A percentile compares a stretch with the other conserved stretches of the same genome.
These are phyloP conservation scores for Diaporthe sp. DNA, from an alignment of 2,329 filamentous ascomycete species.

Conservation along the genomic window DNA sequence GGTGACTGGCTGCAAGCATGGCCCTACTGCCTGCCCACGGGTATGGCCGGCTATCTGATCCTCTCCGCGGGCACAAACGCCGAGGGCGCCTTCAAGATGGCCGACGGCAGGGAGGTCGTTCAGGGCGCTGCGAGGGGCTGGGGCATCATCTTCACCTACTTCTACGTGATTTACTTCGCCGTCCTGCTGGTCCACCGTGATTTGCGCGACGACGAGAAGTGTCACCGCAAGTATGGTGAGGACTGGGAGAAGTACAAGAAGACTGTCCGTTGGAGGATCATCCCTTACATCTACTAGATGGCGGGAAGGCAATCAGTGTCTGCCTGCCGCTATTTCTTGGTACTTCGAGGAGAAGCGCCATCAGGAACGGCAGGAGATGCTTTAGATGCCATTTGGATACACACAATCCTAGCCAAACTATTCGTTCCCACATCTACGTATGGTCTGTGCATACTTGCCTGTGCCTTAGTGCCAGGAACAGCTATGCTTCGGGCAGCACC, in stretches of 20 bases:
- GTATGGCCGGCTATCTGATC: conserved; percentile 84
- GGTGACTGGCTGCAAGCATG: conserved; percentile 96
- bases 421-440: neutral
- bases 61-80: conserved; percentile 66
- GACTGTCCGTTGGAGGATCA: conserved; percentile 83
- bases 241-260: conserved; percentile 93
- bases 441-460: neutral
- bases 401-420: neutral
- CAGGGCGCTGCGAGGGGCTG: conserved; percentile 83
- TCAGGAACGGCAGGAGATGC: neutral
- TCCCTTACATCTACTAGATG: conserved; percentile 84
- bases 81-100: conserved; percentile 68
- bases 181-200: conserved; percentile 89
- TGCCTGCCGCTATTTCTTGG: neutral
- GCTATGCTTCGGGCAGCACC: neutral
- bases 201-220: conserved; percentile 90
- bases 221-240: conserved; percentile 88
- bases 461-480: neutral
- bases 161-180: conserved; percentile 94
- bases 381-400: neutral
- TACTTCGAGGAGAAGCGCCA: neutral
- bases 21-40: conserved; percentile 90
- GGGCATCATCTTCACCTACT: conserved; percentile 92
- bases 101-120: conserved; percentile 74
- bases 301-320: neutral